Conservation (phyloP, 2,329 filamentous ascomycete genomes). For the Diaporthe vexans region DNA sequence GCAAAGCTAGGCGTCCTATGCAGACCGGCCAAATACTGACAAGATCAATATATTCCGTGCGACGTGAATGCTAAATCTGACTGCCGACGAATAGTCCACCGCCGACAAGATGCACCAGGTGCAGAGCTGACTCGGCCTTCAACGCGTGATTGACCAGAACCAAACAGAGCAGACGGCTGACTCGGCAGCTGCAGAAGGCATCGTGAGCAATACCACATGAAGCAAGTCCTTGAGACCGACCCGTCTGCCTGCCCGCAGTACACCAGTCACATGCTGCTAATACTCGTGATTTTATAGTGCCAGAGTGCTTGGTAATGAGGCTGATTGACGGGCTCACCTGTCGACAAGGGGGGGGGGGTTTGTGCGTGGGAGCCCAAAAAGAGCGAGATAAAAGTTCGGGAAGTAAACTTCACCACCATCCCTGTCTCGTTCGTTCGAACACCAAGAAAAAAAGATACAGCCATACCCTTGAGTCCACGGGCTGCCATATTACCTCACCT, state of each 20-base stretch:
- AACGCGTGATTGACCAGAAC: background rate
- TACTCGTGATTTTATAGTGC: background rate
- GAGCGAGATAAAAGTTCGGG: background rate
- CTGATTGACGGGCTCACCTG: too few relatives aligned
- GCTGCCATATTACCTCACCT: background rate
- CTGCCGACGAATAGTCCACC: background rate
- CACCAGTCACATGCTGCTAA: background rate
- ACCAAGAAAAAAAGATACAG: too few relatives aligned
- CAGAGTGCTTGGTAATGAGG: background rate
- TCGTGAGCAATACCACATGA: constrained; percentile 10
- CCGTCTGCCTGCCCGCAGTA: constrained; percentile 1
- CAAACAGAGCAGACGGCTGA: constrained; percentile 1
- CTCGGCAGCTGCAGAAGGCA: constrained; percentile 22
- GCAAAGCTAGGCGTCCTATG: background rate
- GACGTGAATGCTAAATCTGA: constrained; percentile 15
- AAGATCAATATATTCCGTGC: background rate
- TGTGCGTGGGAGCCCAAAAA: background rate
- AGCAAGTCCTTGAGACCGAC: background rate
- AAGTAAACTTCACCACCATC: constrained; percentile 2
- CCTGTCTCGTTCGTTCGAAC: constrained; percentile 3
- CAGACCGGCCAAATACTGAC: background rate
- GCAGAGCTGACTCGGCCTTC: constrained; percentile 20
- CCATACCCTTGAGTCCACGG: too few relatives aligned
- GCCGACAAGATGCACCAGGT: background rate
- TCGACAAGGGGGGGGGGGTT: too few relatives aligned